These are phyloP conservation scores for Rhizopogon salebrosus DNA, from an alignment of 768 basidiomycete genomes.

Conservation along the genomic window DNA sequence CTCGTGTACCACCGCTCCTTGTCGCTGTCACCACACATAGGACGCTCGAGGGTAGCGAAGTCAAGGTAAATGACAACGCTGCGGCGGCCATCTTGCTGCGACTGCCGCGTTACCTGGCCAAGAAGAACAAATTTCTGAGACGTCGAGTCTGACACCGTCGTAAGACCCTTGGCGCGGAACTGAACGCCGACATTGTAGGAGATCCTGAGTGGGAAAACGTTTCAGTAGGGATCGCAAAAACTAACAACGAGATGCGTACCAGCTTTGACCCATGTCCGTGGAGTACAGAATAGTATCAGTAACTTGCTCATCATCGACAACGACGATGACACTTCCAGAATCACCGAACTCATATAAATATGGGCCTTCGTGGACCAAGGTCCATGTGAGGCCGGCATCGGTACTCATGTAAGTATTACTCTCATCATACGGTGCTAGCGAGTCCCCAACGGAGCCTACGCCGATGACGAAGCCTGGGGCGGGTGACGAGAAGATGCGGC, in stretches of 20 bases:
- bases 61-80: slow-evolving; percentile 79
- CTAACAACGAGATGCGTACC: slow-evolving; percentile 49
- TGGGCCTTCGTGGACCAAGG: slow-evolving; percentile 66
- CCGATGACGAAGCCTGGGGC: slow-evolving; percentile 96
- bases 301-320: slow-evolving; percentile 80
- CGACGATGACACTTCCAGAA: slow-evolving; percentile 71
- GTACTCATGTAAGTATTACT: slow-evolving; percentile 92
- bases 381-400: slow-evolving; percentile 87
- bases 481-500: slow-evolving; percentile 89
- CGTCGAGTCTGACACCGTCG: slow-evolving; percentile 91
- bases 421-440: slow-evolving; percentile 69
- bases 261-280: slow-evolving; percentile 74
- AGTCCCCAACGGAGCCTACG: slow-evolving; percentile 81
- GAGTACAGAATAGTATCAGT: slow-evolving; percentile 73
- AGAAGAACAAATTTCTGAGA: slow-evolving; percentile 94
- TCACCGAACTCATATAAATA: slow-evolving; percentile 98
- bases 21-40: slow-evolving; percentile 67
- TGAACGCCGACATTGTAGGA: slow-evolving; percentile 64
- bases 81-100: slow-evolving; percentile 49
- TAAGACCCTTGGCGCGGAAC: slow-evolving; percentile 70
- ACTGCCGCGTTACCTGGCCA: slow-evolving; percentile 64
- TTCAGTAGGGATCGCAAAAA: slow-evolving; percentile 4
- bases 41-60: slow-evolving; percentile 62
- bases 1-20: slow-evolving; percentile 89
- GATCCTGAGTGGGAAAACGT: slow-evolving; percentile 41